Conservation (phyloP, 495 filamentous ascomycete species). For the Penicillium steckii region DNA sequence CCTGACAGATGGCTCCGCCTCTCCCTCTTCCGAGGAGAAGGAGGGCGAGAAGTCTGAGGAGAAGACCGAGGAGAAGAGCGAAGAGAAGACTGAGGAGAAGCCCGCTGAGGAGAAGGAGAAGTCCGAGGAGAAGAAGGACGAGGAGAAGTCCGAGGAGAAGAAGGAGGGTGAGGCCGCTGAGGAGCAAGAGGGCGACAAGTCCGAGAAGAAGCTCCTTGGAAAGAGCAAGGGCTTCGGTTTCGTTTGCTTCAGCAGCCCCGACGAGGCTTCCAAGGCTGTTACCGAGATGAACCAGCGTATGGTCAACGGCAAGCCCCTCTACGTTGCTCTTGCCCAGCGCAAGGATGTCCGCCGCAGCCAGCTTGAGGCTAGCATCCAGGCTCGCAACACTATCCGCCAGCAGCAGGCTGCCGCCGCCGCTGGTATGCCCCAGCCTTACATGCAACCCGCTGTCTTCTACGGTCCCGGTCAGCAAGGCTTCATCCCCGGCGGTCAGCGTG, state of each 20-base stretch:
- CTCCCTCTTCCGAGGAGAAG: constrained; percentile 45
- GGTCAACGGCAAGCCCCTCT: constrained; percentile 95
- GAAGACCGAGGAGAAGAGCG: constrained; percentile 48
- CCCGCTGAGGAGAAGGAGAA: constrained; percentile 47
- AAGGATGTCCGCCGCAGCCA: constrained; percentile 99
- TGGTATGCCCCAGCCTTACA: constrained; percentile 83
- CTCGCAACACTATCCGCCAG: constrained; percentile 96
- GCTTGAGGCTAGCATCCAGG: constrained; percentile 98
- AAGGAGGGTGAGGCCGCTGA: constrained; percentile 48
- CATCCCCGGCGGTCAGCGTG: constrained; percentile 69
- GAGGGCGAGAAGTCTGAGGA: constrained; percentile 43
- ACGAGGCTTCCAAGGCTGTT: constrained; percentile 98
- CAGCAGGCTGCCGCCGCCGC: constrained; percentile 94
- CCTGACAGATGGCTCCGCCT: constrained; percentile 44
- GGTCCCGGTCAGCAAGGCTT: constrained; percentile 82
- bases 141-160: constrained; percentile 50
- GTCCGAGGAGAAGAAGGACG: constrained; percentile 33
- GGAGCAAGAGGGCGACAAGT: constrained; percentile 58
- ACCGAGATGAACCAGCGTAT: constrained; percentile 99
- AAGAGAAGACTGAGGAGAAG: constrained; percentile 47
- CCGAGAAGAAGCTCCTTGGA: constrained; percentile 74
- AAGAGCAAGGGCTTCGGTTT: constrained; percentile 99
- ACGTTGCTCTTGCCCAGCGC: constrained; percentile 96
- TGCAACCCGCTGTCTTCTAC: constrained; percentile 88
- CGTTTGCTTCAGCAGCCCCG: constrained; percentile 99